Base-by-base conservation (phyloP, 192 early-diverging fungal species). In the Gryganskiella cystojenkinii region DNA sequence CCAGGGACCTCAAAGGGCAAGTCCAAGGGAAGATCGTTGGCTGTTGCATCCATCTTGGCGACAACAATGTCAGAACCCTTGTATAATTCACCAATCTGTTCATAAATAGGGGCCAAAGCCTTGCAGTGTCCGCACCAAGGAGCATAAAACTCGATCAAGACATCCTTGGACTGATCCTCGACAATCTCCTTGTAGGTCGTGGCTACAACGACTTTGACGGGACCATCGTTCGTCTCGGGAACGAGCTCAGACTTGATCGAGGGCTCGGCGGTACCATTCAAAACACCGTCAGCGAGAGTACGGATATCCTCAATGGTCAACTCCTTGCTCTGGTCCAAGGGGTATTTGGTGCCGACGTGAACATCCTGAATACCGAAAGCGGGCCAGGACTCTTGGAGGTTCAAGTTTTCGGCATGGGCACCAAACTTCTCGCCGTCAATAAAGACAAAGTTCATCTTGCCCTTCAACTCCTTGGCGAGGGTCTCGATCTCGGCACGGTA, bases 31-130 rank as follows among this genome's bases (percentile, higher is more conserved):
- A 98, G 70, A 55, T 99, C 97, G 84, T 99, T 99, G 65, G 90
- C 94, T 44, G 94, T 95, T 64, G 89, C 95, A 80, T 99, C 96
- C 89, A 98, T 89, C 90, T 99, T 99, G 80, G 96, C 95, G 42
- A 88, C 82, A 27, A 88, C 68, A 33, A 88, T 61, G 83, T 85
- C 66, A 19, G 75, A 70, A 6, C 49, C 44, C 54, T 55, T 19
- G 67, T 90, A 82, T 30, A 64, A 59, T 50, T 86, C 68, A 63
- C 89, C 98, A 51, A 99, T 83, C 79, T 93, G 80, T 31, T 96
- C 95, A 83, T 93, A 98, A 69, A 88, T 92, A 67, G 86, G 86
- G 1, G 82, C 89, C 56, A 92, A 82, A 67, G 73, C 83, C 85
- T 91, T 92, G 82, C 93, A 95, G 82, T 95, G 92, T 62, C 91